These are phyloP conservation scores for Boletus sp. DNA, from an alignment of 768 basidiomycete genomes.

Conservation along the genomic window DNA sequence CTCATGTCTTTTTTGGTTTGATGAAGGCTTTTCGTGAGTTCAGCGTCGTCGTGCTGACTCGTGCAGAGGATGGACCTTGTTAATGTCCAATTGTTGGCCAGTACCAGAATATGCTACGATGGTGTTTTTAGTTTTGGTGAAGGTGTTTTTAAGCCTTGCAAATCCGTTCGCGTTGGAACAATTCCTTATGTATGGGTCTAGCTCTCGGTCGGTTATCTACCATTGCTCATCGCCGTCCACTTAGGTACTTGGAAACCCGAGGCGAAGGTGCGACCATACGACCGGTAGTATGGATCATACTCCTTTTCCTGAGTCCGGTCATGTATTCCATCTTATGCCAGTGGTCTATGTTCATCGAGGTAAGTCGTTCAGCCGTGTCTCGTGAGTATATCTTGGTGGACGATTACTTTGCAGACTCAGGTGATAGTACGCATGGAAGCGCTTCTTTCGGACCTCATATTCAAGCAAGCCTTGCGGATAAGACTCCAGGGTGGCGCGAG, in stretches of 20 bases:
- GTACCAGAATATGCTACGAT: conserved; percentile 1
- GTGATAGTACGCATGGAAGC: conserved; percentile 48
- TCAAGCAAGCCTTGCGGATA: conserved; percentile 58
- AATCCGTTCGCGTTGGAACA: conserved; percentile 9
- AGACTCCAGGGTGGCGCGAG: conserved; percentile 28
- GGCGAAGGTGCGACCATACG: conserved; percentile 47
- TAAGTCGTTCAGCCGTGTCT: not conserved
- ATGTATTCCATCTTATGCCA: conserved; percentile 45
- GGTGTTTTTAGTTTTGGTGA: not conserved
- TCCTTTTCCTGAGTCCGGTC: conserved; percentile 48
- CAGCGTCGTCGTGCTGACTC: not conserved
- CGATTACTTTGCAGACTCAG: conserved; percentile 32
- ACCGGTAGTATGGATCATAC: conserved; percentile 70
- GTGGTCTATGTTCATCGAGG: conserved; percentile 45
- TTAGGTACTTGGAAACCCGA: conserved; percentile 56
- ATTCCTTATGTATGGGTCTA: conserved; percentile 4
- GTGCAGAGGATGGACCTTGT: not conserved
- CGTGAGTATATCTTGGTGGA: not conserved
- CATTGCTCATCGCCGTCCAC: not conserved
- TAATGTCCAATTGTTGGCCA: not conserved
- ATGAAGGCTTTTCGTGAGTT: conserved; percentile 6
- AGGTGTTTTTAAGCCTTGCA: not conserved
- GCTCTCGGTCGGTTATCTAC: not conserved
- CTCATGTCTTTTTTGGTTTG: conserved; percentile 2
- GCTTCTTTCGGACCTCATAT: conserved; percentile 52